Evolutionary conservation across 1,284 basidiomycete genomes (phyloP).

Genomic region (Porogramme epimiltina): DNA sequence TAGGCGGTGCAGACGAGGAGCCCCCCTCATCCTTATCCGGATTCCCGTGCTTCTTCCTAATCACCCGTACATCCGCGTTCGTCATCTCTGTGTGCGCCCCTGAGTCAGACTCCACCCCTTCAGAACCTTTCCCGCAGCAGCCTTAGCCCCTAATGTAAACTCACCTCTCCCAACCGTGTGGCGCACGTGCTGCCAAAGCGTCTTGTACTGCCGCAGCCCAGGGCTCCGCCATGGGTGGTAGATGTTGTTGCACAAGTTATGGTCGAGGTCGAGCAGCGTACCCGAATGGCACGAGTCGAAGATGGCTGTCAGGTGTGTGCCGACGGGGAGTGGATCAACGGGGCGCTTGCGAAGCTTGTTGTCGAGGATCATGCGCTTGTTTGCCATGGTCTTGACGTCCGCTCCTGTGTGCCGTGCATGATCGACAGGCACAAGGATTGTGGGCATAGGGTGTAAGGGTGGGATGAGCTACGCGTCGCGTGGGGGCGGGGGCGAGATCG

Average conservation of each 20-base stretch:
- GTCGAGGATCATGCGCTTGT: slow-evolving; percentile 25
- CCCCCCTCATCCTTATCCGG: too few relatives aligned
- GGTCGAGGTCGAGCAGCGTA: slow-evolving; percentile 46
- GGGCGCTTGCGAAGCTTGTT: slow-evolving; percentile 44
- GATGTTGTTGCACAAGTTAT: slow-evolving; percentile 47
- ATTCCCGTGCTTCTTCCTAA: slow-evolving; percentile 6
- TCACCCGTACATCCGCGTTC: too few relatives aligned
- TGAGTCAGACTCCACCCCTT: neutral
- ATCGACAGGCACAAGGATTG: slow-evolving; percentile 26
- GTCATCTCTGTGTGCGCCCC: slow-evolving; percentile 6
- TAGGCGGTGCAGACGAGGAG: neutral
- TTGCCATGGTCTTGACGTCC: neutral
- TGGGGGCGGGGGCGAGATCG: too few relatives aligned
- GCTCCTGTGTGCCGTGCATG: slow-evolving; percentile 17
- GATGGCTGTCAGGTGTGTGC: slow-evolving; percentile 44
- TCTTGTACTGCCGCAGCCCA: slow-evolving; percentile 31
- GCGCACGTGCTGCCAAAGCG: slow-evolving; percentile 10
- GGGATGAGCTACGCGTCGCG: too few relatives aligned
- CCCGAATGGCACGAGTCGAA: slow-evolving; percentile 53
- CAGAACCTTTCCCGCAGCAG: too few relatives aligned
- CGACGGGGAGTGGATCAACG: slow-evolving; percentile 41
- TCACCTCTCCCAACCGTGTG: slow-evolving; percentile 8
- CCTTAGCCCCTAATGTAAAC: neutral
- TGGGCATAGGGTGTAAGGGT: too few relatives aligned
- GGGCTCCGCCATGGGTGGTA: slow-evolving; percentile 49